Conservation (phyloP, 2,329 filamentous ascomycete genomes). For the Dactylonectria macrodidyma region DNA sequence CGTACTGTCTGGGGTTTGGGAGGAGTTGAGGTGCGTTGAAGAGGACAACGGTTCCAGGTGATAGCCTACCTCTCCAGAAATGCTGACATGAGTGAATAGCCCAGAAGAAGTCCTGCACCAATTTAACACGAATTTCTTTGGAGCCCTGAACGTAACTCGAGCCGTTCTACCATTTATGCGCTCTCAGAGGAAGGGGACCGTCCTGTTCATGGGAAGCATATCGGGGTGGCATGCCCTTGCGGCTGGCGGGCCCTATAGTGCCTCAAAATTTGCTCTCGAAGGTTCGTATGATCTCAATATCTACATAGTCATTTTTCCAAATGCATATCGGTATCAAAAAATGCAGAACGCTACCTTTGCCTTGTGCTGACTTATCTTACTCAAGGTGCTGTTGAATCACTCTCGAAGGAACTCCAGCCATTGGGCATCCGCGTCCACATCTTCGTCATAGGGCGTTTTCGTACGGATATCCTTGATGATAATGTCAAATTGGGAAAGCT, state of each 20-base stretch:
- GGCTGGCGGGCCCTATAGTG: conserved; percentile 8
- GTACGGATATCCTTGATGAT: conserved; percentile 5
- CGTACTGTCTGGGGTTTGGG: conserved; percentile 25
- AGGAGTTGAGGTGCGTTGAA: conserved; percentile 20
- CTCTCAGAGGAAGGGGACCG: not conserved
- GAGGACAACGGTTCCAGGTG: too few relatives aligned
- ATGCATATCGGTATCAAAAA: not conserved
- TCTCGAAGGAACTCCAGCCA: not conserved
- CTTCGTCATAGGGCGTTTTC: conserved; percentile 12
- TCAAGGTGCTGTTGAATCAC: conserved; percentile 5
- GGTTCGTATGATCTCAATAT: not conserved
- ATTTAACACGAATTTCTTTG: conserved; percentile 9
- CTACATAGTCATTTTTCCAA: not conserved
- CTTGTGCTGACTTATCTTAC: not conserved
- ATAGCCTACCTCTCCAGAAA: not conserved
- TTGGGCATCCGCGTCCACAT: conserved; percentile 14
- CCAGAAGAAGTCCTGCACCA: not conserved
- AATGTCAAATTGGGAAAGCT: not conserved
- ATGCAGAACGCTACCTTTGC: too few relatives aligned
- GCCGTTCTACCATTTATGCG: conserved; percentile 16
- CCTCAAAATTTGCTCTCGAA: conserved; percentile 17
- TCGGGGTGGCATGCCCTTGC: conserved; percentile 15
- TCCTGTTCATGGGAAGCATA: conserved; percentile 22
- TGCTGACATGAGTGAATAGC: not conserved
- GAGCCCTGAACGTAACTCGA: conserved; percentile 1